Evolutionary conservation across 2,329 filamentous ascomycete genomes (phyloP).

Genomic region (Paraconiothyrium sp.): DNA sequence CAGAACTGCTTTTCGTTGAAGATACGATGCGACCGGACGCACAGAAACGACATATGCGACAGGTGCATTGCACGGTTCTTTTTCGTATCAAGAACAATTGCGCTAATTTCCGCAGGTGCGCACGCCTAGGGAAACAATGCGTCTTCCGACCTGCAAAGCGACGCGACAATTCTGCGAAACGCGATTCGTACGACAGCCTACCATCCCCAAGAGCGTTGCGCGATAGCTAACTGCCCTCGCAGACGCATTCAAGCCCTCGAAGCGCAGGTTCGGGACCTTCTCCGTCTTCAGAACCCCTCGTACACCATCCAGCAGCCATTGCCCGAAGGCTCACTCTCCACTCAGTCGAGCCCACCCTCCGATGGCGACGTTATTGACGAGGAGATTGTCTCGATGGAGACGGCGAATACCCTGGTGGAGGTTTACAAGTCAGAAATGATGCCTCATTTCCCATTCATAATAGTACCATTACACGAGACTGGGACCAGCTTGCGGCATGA

Average conservation of each 20-base stretch:
- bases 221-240: conserved; percentile 8
- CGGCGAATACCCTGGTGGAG: conserved; percentile 39
- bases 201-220: background rate
- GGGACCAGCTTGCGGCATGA: conserved; percentile 37
- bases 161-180: conserved; percentile 49
- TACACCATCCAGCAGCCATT: conserved; percentile 34
- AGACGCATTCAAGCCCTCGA: conserved; percentile 51
- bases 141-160: conserved; percentile 48
- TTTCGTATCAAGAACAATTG: background rate
- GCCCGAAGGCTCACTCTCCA: conserved; percentile 25
- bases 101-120: conserved; percentile 38
- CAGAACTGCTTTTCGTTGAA: conserved; percentile 46
- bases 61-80: conserved; percentile 20
- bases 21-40: conserved; percentile 43
- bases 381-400: conserved; percentile 38
- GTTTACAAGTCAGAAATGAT: conserved; percentile 49
- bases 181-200: conserved; percentile 38
- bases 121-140: conserved; percentile 49
- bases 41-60: conserved; percentile 40
- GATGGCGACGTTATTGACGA: conserved; percentile 42
- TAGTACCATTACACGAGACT: conserved; percentile 37
- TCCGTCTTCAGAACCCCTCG: conserved; percentile 30
- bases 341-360: background rate
- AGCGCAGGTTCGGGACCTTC: conserved; percentile 43
- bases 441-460: conserved; percentile 51